Evolutionary conservation across 192 early-diverging fungal genomes (phyloP), one percentile per base, ranked within the genome.

Genomic region (Backusella circina): DNA sequence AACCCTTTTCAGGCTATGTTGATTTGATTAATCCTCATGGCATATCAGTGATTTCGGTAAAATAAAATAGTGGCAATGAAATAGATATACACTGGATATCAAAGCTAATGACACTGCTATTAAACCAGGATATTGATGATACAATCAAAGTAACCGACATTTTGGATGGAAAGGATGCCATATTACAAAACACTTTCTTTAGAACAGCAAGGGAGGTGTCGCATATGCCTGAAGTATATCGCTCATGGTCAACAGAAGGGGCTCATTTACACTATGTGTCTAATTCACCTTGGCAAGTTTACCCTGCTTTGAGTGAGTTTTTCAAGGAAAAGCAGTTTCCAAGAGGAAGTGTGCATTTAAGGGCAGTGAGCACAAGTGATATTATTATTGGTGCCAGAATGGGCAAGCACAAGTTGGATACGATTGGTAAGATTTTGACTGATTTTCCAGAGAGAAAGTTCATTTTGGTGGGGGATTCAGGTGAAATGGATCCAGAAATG

Each of bases 141-240:
- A 98, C 97, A 6, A 98, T 98, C 84, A 97, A 97, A 81, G 87
- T 93, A 15, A 95, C 95, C 2, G 87, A 92, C 50, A 92, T 98
- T 37, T 87, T 90, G 0, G 88, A 82, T 5, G 95, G 95, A 10
- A 87, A 88, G 36, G 84, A 87, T 74, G 88, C 86, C 2, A 87
- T 93, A 31, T 73, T 93, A 26, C 79, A 88, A 75, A 90, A 90
- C 65, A 91, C 93, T 1, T 88, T 95, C 67, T 89, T 95, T 35
- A 84, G 85, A 2, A 86, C 91, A 18, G 88, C 89, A 75, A 84
- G 84, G 71, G 87, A 86, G 10, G 93, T 98, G 6, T 83, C 90
- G 0, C 95, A 95, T 0, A 97, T 98, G 95, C 78, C 93, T 1
- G 84, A 86, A 21, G 82, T 91, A 15, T 98, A 95, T 79, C 86